Evolutionary conservation across 2,329 filamentous ascomycete species (phyloP).

Genomic region (Ilyonectria robusta): DNA sequence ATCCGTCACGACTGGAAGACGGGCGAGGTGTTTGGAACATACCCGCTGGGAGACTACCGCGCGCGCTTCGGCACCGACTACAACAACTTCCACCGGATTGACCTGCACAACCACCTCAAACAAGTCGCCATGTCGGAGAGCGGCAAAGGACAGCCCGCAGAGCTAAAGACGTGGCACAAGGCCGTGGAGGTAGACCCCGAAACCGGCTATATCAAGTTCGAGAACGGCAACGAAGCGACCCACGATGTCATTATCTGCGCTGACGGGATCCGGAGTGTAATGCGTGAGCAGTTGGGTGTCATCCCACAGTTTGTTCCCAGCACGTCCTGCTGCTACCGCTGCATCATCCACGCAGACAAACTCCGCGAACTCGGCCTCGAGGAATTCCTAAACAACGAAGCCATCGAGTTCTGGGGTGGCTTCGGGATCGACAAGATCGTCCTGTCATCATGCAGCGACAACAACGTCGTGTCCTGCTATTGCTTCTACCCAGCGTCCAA

Average conservation of each 20-base stretch:
- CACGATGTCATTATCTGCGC: constrained; percentile 73
- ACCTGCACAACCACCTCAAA: constrained; percentile 74
- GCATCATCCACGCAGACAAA: constrained; percentile 70
- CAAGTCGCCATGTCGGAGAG: constrained; percentile 64
- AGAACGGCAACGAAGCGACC: constrained; percentile 60
- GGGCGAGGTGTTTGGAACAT: constrained; percentile 71
- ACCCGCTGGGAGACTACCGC: constrained; percentile 73
- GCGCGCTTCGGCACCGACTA: constrained; percentile 72
- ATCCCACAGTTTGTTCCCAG: constrained; percentile 66
- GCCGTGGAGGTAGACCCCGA: constrained; percentile 65
- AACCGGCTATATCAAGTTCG: constrained; percentile 63
- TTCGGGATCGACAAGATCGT: constrained; percentile 74
- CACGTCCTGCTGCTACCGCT: constrained; percentile 71
- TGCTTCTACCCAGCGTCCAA: constrained; percentile 74
- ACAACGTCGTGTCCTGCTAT: constrained; percentile 73
- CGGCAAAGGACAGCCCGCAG: constrained; percentile 66
- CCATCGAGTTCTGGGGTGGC: constrained; percentile 78
- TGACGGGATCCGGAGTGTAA: constrained; percentile 73
- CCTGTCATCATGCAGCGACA: constrained; percentile 74
- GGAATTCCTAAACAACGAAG: constrained; percentile 69
- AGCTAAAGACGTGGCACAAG: constrained; percentile 67
- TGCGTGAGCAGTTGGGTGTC: constrained; percentile 70
- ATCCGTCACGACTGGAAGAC: constrained; percentile 76
- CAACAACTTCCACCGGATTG: constrained; percentile 75
- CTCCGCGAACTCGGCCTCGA: constrained; percentile 68